Base-by-base conservation (phyloP, 495 filamentous ascomycete genomes). In the Baudoinia panamericana region DNA sequence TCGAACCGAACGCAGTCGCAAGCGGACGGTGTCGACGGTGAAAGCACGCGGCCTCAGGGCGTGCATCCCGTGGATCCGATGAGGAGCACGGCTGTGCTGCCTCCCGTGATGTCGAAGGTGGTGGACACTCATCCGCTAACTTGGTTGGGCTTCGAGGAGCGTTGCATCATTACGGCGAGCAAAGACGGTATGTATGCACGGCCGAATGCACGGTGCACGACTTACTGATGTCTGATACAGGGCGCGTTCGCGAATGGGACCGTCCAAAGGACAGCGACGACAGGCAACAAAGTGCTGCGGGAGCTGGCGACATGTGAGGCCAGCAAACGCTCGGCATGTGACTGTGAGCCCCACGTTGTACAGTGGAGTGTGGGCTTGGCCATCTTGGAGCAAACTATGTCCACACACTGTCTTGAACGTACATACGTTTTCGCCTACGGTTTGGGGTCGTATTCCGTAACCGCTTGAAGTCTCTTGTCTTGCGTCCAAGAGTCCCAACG, bases 101-200 rank as follows among this genome's bases (percentile, higher is more conserved):
- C 92, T n/a, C 90, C 90, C 32, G 84, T 97, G 16, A 79, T 95
- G 75, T 82, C 78, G 13, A 95, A 96, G 66, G 66, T 69, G 5
- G 72, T 93, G 18, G 88, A 94, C 52, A 70, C 76, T 41, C 82
- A 96, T 57, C 87, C 86, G 36, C 66, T 92, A 33, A 81, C 73
- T 54, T 94, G 88, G 82, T 55, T 97, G 13, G 78, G 76, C 9
- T 97, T 97, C 54, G 83, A 85, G 45, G 80, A 93, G 58, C 77
- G 93, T 53, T 79, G 77, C 20, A 87, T 97, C 30, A 74, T 95
- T 51, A 93, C 84, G n/a, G 80, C 82, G 41, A 95, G 86, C 54
- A 76, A 79, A 50, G 75, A 75, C 62, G 86, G 85, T 29, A 9
- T 16, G 10, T 36, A 6, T 3, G 31, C 19, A 16, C 15, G 15